Percentiles rank a stretch among this genome's conserved stretches.
These are phyloP conservation scores for Xerophyta viscosa DNA, from an alignment of 106 monocot species.

Conservation along the genomic window DNA sequence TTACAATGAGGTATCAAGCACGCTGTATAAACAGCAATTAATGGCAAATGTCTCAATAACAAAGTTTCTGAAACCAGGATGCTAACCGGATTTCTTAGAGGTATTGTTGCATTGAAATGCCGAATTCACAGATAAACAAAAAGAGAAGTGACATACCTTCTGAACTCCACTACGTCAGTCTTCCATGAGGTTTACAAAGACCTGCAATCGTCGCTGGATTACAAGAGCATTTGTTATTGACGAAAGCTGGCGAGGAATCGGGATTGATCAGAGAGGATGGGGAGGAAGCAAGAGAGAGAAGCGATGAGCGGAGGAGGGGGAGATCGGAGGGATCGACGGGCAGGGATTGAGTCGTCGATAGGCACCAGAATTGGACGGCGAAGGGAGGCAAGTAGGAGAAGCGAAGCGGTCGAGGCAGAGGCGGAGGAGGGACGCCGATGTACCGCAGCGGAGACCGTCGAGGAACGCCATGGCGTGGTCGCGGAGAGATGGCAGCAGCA, in stretches of 20 bases:
- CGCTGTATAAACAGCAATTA: constrained; percentile 76
- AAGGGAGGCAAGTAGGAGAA: neutral
- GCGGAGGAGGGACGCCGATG: too few species aligned
- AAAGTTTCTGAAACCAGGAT: constrained; percentile 77
- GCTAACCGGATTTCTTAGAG: constrained; percentile 20
- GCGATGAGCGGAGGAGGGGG: neutral
- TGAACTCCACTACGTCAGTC: constrained; percentile 83
- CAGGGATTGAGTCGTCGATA: neutral
- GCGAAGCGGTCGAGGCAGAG: too few species aligned
- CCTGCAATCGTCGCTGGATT: constrained; percentile 76
- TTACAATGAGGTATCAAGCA: constrained; percentile 92
- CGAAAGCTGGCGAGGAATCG: neutral
- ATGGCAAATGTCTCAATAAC: constrained; percentile 77
- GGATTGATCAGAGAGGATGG: neutral
- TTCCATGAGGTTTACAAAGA: constrained; percentile 65
- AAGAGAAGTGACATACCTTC: constrained; percentile 40
- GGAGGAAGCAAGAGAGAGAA: neutral
- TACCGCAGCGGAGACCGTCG: too few species aligned
- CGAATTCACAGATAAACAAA: too few species aligned
- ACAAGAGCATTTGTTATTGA: neutral
- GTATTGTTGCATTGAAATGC: too few species aligned
- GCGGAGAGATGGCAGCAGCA: too few species aligned
- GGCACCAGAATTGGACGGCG: neutral
- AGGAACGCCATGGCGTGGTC: too few species aligned
- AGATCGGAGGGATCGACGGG: neutral